A percentile compares a stretch with the other conserved stretches of the same genome.
Evolutionary conservation across 495 filamentous ascomycete genomes (phyloP).

Genomic region (Aspergillus haitiensis): DNA sequence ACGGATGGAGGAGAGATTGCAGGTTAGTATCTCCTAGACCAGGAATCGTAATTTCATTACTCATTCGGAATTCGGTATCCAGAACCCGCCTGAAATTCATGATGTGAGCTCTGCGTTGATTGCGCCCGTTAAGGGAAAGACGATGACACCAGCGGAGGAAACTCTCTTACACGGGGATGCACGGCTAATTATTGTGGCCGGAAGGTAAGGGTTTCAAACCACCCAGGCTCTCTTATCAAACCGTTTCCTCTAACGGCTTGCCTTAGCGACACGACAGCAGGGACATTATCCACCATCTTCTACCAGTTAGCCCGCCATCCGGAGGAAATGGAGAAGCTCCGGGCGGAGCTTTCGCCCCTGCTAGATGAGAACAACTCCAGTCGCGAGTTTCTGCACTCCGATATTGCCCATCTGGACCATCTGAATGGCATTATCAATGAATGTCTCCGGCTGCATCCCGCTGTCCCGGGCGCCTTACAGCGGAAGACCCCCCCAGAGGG

Average conservation of each 20-base stretch:
- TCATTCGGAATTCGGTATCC: background rate
- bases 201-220: slow-evolving; percentile 15
- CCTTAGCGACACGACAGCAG: slow-evolving; percentile 55
- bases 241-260: background rate
- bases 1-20: slow-evolving; percentile 13
- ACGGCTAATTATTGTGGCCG: slow-evolving; percentile 33
- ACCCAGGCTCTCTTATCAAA: background rate
- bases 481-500: slow-evolving; percentile 50
- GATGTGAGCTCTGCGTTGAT: slow-evolving; percentile 38
- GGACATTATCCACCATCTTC: slow-evolving; percentile 48
- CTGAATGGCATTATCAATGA: slow-evolving; percentile 46
- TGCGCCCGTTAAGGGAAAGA: slow-evolving; percentile 24
- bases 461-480: slow-evolving; percentile 28
- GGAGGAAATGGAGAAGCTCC: slow-evolving; percentile 33
- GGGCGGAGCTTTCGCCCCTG: slow-evolving; percentile 16
- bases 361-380: slow-evolving; percentile 4
- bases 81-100: slow-evolving; percentile 30
- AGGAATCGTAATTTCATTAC: background rate
- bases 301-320: slow-evolving; percentile 49
- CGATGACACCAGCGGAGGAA: slow-evolving; percentile 24
- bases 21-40: background rate
- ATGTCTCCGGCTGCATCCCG: slow-evolving; percentile 36
- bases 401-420: slow-evolving; percentile 34
- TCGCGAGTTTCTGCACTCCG: slow-evolving; percentile 23
- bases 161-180: slow-evolving; percentile 35